Conservation (phyloP, 805 yeast species). For the Yarrowia deformans region DNA sequence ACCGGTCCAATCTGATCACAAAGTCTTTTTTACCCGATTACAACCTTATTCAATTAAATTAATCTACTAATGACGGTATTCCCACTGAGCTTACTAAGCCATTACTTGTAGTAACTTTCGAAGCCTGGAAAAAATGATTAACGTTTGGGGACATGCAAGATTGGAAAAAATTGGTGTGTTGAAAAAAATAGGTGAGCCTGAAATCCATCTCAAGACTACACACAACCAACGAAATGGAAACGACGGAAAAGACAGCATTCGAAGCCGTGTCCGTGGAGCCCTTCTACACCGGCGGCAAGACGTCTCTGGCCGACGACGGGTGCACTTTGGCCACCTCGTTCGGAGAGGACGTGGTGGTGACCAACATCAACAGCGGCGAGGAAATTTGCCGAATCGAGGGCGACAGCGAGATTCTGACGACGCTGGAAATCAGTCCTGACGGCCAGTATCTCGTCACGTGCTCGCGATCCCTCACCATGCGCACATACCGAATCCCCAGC, state of each 20-base stretch:
- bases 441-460: conserved; percentile 72
- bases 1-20: no score
- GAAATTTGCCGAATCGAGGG: conserved; percentile 72
- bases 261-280: conserved; percentile 68
- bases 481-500: conserved; percentile 61
- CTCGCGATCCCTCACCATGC: conserved; percentile 83
- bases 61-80: no score
- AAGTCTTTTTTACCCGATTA: no score
- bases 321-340: conserved; percentile 76
- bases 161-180: conserved; percentile 30
- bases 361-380: conserved; percentile 66
- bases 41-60: no score
- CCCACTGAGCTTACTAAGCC: no score
- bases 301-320: conserved; percentile 69
- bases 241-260: conserved; percentile 52
- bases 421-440: conserved; percentile 77
- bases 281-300: conserved; percentile 86
- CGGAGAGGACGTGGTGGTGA: conserved; percentile 75
- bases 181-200: conserved; percentile 22
- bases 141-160: conserved; percentile 8
- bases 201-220: background rate
- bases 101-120: no score
- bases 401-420: conserved; percentile 82
- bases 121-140: background rate
- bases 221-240: conserved; percentile 11